phyloP scores from a whole-genome alignment of 2,329 filamentous ascomycete genomes.

The Ophiocordyceps camponoti-floridani region DNA sequence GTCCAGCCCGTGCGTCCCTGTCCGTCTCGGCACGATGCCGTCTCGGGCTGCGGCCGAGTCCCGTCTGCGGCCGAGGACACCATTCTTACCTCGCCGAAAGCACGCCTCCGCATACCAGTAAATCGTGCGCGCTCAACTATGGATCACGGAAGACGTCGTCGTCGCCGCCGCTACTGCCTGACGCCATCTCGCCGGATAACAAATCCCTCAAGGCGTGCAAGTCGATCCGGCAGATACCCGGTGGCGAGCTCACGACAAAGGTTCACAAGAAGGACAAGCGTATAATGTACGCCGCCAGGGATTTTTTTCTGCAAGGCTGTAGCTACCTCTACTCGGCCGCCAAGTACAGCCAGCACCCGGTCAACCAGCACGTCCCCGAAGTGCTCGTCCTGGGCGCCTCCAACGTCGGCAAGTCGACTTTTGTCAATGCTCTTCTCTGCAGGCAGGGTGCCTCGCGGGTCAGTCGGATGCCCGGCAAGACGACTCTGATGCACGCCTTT shows the following conservation, averaged over 20 bases:
- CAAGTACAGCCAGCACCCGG: constrained; percentile 26
- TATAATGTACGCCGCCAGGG: constrained; percentile 10
- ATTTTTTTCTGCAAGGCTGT: constrained; percentile 14
- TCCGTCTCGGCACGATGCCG: constrained; percentile 1
- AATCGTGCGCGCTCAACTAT: not conserved
- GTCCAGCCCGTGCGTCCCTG: not conserved
- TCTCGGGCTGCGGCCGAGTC: too few species aligned
- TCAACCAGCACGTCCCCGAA: constrained; percentile 35
- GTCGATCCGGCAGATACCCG: constrained; percentile 4
- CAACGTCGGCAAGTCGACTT: constrained; percentile 78
- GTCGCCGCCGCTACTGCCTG: not conserved
- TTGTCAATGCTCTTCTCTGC: constrained; percentile 65
- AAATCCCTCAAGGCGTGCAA: constrained; percentile 4
- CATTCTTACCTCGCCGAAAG: not conserved
- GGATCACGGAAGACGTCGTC: not conserved
- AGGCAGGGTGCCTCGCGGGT: constrained; percentile 24
- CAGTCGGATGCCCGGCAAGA: constrained; percentile 32
- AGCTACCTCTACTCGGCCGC: constrained; percentile 32
- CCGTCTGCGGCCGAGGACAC: not conserved
- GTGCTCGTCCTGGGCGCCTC: constrained; percentile 72
- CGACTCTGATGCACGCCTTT: constrained; percentile 36
- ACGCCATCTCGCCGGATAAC: constrained; percentile 1
- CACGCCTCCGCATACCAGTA: not conserved
- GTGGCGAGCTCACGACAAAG: constrained; percentile 3
- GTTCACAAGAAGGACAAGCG: constrained; percentile 7